These are phyloP conservation scores for Sporothrix brasiliensis DNA, from an alignment of 2,329 filamentous ascomycete species.

Conservation along the genomic window DNA sequence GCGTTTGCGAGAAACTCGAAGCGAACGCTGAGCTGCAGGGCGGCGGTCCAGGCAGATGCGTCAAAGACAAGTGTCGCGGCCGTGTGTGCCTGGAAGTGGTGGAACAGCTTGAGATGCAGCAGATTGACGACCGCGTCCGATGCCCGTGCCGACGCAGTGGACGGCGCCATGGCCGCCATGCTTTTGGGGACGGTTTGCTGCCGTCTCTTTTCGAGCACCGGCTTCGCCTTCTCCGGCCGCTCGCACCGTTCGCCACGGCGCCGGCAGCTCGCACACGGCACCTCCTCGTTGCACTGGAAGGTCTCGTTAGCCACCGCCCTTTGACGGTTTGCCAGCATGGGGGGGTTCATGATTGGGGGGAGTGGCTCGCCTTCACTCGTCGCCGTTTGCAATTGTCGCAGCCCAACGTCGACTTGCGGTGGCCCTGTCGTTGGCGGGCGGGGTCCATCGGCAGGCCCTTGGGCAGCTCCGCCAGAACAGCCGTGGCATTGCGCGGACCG, in stretches of 20 bases:
- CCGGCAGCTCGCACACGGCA: slow-evolving; percentile 36
- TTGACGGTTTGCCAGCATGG: too few relatives aligned
- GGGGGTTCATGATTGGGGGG: too few relatives aligned
- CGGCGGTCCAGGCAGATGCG: slow-evolving; percentile 33
- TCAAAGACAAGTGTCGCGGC: slow-evolving; percentile 36
- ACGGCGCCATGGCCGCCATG: neutral
- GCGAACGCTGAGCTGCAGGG: slow-evolving; percentile 37
- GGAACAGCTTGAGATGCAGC: slow-evolving; percentile 36
- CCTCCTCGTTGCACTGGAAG: slow-evolving; percentile 36
- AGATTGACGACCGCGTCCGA: slow-evolving; percentile 32
- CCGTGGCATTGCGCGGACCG: neutral
- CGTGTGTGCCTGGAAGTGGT: slow-evolving; percentile 38
- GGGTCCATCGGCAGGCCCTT: slow-evolving; percentile 35
- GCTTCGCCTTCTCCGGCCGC: slow-evolving; percentile 10
- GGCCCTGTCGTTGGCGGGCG: slow-evolving; percentile 34
- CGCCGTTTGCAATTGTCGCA: slow-evolving; percentile 38
- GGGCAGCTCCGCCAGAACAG: slow-evolving; percentile 35
- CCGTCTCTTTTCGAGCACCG: neutral
- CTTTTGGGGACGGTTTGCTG: neutral
- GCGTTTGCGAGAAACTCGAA: slow-evolving; percentile 38
- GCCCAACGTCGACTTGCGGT: slow-evolving; percentile 37
- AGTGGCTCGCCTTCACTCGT: slow-evolving; percentile 36
- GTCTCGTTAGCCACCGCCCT: neutral
- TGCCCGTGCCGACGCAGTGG: neutral
- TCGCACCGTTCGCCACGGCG: slow-evolving; percentile 37